phyloP scores from a whole-genome alignment of 2,329 filamentous ascomycete genomes.

The Coniochaeta sp. region DNA sequence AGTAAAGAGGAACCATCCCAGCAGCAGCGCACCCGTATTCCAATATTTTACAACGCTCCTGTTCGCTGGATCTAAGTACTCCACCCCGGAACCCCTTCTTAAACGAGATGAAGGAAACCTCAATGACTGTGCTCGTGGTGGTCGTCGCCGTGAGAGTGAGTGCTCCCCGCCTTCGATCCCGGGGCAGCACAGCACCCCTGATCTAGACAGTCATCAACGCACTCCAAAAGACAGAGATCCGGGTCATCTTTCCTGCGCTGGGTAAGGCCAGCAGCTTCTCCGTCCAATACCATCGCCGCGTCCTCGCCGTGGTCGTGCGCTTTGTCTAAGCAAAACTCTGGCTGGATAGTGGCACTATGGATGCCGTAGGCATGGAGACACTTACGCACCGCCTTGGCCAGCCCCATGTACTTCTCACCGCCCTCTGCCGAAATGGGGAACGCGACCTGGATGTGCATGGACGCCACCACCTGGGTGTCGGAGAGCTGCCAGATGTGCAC shows the following conservation, averaged over 20 bases:
- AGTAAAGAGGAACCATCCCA: background rate
- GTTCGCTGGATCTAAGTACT: background rate
- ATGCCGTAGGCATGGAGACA: constrained; percentile 95
- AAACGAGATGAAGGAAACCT: background rate
- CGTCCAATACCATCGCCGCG: constrained; percentile 27
- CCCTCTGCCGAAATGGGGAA: constrained; percentile 83
- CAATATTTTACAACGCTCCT: background rate
- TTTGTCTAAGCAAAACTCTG: constrained; percentile 65
- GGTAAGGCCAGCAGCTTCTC: constrained; percentile 14
- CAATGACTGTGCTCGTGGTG: constrained; percentile 22
- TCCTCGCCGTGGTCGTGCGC: constrained; percentile 31
- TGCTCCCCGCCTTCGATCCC: constrained; percentile 22
- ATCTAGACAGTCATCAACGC: constrained; percentile 39
- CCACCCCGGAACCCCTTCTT: constrained; percentile 4
- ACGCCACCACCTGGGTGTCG: constrained; percentile 89
- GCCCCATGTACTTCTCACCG: constrained; percentile 77
- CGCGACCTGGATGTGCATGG: constrained; percentile 84
- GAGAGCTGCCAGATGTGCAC: constrained; percentile 97
- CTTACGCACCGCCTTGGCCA: constrained; percentile 73
- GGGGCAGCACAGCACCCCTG: constrained; percentile 34
- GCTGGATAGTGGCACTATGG: constrained; percentile 94
- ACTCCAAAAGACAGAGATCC: constrained; percentile 39
- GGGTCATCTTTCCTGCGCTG: constrained; percentile 19
- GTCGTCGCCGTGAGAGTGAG: constrained; percentile 16
- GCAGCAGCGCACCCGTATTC: background rate